Percentiles rank a stretch among this genome's conserved stretches.
These are phyloP conservation scores for Begonia fuchsioides DNA, from an alignment of 306 rosid genomes.

Conservation along the genomic window DNA sequence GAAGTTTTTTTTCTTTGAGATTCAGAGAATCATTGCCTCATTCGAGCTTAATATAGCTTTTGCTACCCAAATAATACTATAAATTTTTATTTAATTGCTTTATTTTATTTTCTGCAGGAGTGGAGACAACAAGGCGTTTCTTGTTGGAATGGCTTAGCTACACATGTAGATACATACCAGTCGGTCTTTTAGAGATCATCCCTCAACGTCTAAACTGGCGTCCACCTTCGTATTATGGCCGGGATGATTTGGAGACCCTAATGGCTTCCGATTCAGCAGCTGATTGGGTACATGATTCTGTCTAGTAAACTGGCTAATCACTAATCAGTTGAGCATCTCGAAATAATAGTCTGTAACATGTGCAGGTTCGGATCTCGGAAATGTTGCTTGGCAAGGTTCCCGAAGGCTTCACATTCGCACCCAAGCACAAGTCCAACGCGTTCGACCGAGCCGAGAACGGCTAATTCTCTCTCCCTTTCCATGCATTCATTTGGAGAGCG, in stretches of 20 bases:
- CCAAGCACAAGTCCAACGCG: slow-evolving; percentile 88
- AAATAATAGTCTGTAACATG: too few relatives aligned
- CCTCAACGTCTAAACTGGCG: slow-evolving; percentile 85
- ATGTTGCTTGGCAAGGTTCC: slow-evolving; percentile 93
- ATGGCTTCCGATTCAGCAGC: slow-evolving; percentile 97
- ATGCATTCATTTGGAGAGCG: too few relatives aligned
- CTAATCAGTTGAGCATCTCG: background rate
- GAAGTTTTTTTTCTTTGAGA: too few relatives aligned
- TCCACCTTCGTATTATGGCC: slow-evolving; percentile 56
- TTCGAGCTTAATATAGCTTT: too few relatives aligned
- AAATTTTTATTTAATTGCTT: too few relatives aligned
- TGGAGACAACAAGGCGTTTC: slow-evolving; percentile 83
- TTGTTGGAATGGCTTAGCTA: slow-evolving; percentile 96
- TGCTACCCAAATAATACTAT: too few relatives aligned
- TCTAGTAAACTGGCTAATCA: slow-evolving; percentile 2
- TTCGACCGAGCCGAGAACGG: slow-evolving; percentile 90
- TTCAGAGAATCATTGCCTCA: too few relatives aligned
- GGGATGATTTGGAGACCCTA: slow-evolving; percentile 80
- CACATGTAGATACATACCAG: slow-evolving; percentile 72
- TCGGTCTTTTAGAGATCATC: slow-evolving; percentile 72
- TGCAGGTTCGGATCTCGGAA: slow-evolving; percentile 76
- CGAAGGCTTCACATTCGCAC: slow-evolving; percentile 58
- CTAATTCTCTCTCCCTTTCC: slow-evolving; percentile 9
- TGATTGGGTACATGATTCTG: slow-evolving; percentile 64
- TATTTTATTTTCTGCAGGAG: slow-evolving; percentile 29